These are phyloP conservation scores for Sporisorium sorghi DNA, from an alignment of 1,284 basidiomycete genomes.

Conservation along the genomic window DNA sequence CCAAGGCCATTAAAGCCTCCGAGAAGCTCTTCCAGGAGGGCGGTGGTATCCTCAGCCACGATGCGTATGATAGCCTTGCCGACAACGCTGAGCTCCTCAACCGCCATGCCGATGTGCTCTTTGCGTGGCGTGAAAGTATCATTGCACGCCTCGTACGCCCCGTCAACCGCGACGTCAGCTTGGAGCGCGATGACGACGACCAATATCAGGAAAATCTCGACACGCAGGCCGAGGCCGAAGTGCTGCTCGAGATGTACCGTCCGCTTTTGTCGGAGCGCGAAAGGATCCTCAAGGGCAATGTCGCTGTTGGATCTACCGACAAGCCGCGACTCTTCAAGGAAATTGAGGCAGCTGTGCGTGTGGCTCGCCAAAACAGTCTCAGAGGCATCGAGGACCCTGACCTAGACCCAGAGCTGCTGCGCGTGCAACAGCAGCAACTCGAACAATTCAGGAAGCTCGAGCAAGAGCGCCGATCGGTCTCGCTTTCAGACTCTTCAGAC, in stretches of 20 bases:
- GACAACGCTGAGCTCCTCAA: constrained; percentile 38
- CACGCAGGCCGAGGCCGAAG: constrained; percentile 65
- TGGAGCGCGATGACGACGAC: constrained; percentile 63
- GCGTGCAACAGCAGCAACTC: constrained; percentile 56
- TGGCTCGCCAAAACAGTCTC: constrained; percentile 33
- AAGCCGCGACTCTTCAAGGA: constrained; percentile 55
- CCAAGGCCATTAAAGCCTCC: constrained; percentile 10
- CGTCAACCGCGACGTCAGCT: constrained; percentile 63
- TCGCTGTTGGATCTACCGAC: constrained; percentile 55
- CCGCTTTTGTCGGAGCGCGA: constrained; percentile 62
- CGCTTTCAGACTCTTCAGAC: constrained; percentile 6
- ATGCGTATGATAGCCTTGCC: constrained; percentile 12
- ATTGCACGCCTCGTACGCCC: constrained; percentile 46
- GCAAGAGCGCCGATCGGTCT: constrained; percentile 39
- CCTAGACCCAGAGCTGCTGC: constrained; percentile 43
- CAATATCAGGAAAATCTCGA: constrained; percentile 66
- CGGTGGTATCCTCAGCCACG: constrained; percentile 31
- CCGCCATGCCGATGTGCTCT: constrained; percentile 48
- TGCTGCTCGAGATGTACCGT: constrained; percentile 65
- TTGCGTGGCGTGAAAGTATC: constrained; percentile 57
- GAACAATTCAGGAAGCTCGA: constrained; percentile 59
- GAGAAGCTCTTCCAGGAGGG: constrained; percentile 26
- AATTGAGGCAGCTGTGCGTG: constrained; percentile 46
- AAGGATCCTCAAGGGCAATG: constrained; percentile 54
- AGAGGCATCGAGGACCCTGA: constrained; percentile 30